phyloP scores from a whole-genome alignment of 2,329 filamentous ascomycete species.

The Claviceps pazoutovae region DNA sequence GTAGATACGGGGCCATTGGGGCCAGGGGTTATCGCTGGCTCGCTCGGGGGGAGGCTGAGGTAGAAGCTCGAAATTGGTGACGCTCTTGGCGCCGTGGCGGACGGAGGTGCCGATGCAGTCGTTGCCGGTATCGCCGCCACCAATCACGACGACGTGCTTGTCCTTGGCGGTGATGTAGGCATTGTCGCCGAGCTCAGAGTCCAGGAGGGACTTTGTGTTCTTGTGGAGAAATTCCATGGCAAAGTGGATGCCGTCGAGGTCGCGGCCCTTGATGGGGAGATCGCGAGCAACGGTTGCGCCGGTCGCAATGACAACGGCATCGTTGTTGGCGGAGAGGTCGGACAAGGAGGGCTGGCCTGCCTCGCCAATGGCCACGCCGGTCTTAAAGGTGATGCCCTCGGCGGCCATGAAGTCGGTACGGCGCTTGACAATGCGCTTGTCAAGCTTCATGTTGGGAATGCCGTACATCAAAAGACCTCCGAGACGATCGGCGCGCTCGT shows the following conservation, averaged over 20 bases:
- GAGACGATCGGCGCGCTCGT: constrained; percentile 79
- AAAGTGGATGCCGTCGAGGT: constrained; percentile 81
- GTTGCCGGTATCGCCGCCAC: constrained; percentile 94
- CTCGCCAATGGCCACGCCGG: constrained; percentile 64
- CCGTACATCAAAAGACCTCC: constrained; percentile 96
- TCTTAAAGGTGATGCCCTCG: constrained; percentile 75
- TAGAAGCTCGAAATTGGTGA: constrained; percentile 91
- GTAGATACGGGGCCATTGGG: constrained; percentile 95
- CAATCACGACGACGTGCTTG: constrained; percentile 93
- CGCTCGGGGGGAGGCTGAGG: constrained; percentile 86
- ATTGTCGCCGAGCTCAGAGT: constrained; percentile 73
- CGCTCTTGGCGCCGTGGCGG: constrained; percentile 86
- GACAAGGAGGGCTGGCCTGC: constrained; percentile 47
- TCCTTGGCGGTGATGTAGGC: constrained; percentile 88
- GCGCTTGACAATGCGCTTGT: constrained; percentile 93
- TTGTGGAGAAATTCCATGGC: constrained; percentile 96
- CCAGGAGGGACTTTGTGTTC: constrained; percentile 94
- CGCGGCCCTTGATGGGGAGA: constrained; percentile 77
- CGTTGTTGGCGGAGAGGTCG: constrained; percentile 58
- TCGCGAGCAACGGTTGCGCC: constrained; percentile 89
- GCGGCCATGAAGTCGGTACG: constrained; percentile 89
- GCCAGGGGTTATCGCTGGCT: constrained; percentile 91
- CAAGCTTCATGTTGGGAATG: constrained; percentile 98
- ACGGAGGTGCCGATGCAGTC: constrained; percentile 96
- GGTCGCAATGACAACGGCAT: constrained; percentile 82